Base-by-base conservation (phyloP, 192 early-diverging fungal species). In the Gryganskiella cystojenkinii region DNA sequence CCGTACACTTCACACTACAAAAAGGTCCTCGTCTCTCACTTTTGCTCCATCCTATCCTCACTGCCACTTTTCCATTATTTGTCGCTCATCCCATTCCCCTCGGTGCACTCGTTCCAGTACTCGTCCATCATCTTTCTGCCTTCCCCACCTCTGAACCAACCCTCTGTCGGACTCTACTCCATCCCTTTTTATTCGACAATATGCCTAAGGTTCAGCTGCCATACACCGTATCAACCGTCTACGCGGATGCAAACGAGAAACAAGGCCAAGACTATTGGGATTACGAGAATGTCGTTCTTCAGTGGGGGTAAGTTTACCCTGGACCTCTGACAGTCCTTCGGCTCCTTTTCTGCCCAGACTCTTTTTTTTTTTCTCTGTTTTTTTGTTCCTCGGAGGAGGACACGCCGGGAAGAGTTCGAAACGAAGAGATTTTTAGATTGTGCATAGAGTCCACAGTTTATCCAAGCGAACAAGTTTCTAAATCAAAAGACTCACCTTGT, bases 191-290 rank as follows among this genome's bases (percentile, higher is more conserved):
- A 7, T 20, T 31, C 11, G 15, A 8, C 1, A 30, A 61, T 10
- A 73, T 73, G 71, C 64, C 58, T 63, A 73, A 73, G 61, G 63
- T 73, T 73, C 64, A 73, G 52, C 49, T 64, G n/a, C 56, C 63
- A 37, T 59, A 64, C 31, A 79, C 64, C 31, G 64, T 78, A 13
- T 82, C 85, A 61, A 87, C 95, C 34, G 90, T 91, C 4, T 95
- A 99, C 83, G 90, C 94, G 15, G 91, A 95, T 80, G 93, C 88
- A 33, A 97, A 96, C 82, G 58, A 82, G 64, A 87, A 90, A n/a
- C 88, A 90, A 84, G 90, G 92, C 0, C 78, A 83, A 53, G 84
- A 91, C 19, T 96, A 99, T 81, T 99, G 94, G 94, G 95, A 99
- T 86, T 98, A 98, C 69, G 96, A 97, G 80, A 93, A 94, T 80